Percentiles rank a stretch among this genome's conserved stretches.
Conservation (phyloP, 1,139 yeast species). For the Taphrina wiesneri region DNA sequence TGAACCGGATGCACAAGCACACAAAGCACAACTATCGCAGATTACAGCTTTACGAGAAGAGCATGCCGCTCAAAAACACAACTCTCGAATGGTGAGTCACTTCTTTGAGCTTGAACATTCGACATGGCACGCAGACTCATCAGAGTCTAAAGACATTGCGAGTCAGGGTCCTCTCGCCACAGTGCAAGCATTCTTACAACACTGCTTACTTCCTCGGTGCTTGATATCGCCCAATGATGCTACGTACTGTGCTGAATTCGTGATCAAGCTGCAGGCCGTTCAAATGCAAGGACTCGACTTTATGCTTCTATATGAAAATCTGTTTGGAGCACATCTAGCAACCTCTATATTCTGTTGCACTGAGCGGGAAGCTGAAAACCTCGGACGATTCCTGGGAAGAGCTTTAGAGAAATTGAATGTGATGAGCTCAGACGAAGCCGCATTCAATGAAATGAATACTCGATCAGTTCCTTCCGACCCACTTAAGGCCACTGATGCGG, state of each 20-base stretch:
- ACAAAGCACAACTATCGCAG: background rate
- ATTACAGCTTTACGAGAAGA: background rate
- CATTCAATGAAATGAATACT: conserved; percentile 44
- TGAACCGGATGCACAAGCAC: background rate
- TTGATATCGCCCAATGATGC: conserved; percentile 86
- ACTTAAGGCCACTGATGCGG: background rate
- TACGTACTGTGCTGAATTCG: conserved; percentile 63
- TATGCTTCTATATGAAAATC: conserved; percentile 51
- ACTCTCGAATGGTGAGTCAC: background rate
- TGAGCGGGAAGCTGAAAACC: conserved; percentile 74
- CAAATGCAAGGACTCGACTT: conserved; percentile 53
- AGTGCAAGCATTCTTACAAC: conserved; percentile 54
- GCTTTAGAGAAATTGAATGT: conserved; percentile 53
- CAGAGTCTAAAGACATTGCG: background rate
- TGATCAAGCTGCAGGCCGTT: conserved; percentile 54
- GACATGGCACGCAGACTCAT: background rate
- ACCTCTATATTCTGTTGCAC: conserved; percentile 71
- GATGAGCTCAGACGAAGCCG: conserved; percentile 48
- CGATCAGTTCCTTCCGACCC: conserved; percentile 39
- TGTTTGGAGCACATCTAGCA: conserved; percentile 55
- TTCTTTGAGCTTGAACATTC: conserved; percentile 14
- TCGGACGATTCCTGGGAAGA: conserved; percentile 71
- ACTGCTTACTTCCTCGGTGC: conserved; percentile 74
- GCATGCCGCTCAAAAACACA: background rate
- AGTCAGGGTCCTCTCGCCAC: background rate